Evolutionary conservation across 306 rosid species (phyloP).

Genomic region (Lablab purpureus): DNA sequence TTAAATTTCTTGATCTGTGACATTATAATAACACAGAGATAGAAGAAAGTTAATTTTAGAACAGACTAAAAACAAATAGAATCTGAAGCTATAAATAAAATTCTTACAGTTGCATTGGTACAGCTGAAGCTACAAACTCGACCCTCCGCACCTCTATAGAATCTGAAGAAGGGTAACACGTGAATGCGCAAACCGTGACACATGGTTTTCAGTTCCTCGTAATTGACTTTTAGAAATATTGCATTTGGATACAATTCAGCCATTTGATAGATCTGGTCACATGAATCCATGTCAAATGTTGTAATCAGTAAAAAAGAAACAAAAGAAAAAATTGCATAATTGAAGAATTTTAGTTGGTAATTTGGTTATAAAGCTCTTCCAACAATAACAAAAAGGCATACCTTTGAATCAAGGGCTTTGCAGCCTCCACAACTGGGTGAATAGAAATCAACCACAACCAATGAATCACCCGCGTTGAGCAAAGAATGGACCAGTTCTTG

Average conservation of each 20-base stretch:
- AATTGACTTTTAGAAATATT: constrained; percentile 72
- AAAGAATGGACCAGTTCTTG: constrained; percentile 69
- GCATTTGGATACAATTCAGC: constrained; percentile 73
- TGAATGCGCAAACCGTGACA: constrained; percentile 73
- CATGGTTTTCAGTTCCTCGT: constrained; percentile 74
- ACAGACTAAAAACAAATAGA: neutral
- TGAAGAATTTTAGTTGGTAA: neutral
- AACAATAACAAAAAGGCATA: neutral
- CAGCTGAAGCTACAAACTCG: constrained; percentile 87
- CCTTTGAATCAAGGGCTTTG: constrained; percentile 91
- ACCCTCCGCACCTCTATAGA: constrained; percentile 86
- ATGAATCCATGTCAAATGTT: neutral
- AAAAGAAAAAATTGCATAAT: neutral
- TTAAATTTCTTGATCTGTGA: constrained; percentile 84
- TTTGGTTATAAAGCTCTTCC: neutral
- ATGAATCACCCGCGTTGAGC: constrained; percentile 74
- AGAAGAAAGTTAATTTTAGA: constrained; percentile 1
- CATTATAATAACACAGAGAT: neutral
- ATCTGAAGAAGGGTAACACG: constrained; percentile 87
- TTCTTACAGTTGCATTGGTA: constrained; percentile 81
- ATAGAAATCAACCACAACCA: constrained; percentile 80
- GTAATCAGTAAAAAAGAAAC: neutral
- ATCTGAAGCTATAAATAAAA: neutral
- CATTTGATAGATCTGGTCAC: constrained; percentile 82
- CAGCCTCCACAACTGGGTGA: constrained; percentile 98